A percentile compares a stretch with the other conserved stretches of the same genome.
Evolutionary conservation across 2,329 filamentous ascomycete genomes (phyloP).

Genomic region (Cladosporium sp.): DNA sequence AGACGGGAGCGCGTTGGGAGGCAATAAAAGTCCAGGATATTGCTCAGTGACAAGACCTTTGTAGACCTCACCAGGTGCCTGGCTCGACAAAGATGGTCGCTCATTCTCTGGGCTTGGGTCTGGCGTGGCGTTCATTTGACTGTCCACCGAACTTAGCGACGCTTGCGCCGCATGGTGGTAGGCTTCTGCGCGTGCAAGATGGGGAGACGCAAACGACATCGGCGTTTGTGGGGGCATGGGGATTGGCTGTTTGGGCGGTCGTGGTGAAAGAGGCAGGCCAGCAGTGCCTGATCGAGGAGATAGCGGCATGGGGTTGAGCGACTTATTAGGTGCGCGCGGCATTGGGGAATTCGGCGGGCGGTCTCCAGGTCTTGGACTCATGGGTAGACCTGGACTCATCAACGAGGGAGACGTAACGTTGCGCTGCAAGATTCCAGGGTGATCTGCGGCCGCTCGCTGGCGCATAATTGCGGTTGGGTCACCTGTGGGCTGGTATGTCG

Average conservation of each 20-base stretch:
- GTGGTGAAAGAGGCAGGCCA: conserved; percentile 61
- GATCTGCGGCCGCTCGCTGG: conserved; percentile 25
- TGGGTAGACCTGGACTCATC: conserved; percentile 59
- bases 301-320: conserved; percentile 60
- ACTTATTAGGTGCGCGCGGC: conserved; percentile 52
- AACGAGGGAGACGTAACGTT: conserved; percentile 42
- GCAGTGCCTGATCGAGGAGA: conserved; percentile 55
- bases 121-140: conserved; percentile 20
- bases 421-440: conserved; percentile 21
- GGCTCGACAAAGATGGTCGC: conserved; percentile 23
- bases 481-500: conserved; percentile 19
- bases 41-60: conserved; percentile 78
- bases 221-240: conserved; percentile 67
- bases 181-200: conserved; percentile 35
- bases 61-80: conserved; percentile 53
- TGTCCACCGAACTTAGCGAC: conserved; percentile 16
- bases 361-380: conserved; percentile 58
- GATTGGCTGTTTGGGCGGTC: conserved; percentile 67
- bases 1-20: conserved; percentile 81
- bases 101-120: conserved; percentile 24
- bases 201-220: conserved; percentile 55
- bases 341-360: conserved; percentile 56
- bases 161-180: conserved; percentile 27
- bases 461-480: conserved; percentile 26
- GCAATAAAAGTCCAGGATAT: conserved; percentile 77